Conservation (phyloP, 768 basidiomycete species). For the Rhodotorula toruloides region DNA sequence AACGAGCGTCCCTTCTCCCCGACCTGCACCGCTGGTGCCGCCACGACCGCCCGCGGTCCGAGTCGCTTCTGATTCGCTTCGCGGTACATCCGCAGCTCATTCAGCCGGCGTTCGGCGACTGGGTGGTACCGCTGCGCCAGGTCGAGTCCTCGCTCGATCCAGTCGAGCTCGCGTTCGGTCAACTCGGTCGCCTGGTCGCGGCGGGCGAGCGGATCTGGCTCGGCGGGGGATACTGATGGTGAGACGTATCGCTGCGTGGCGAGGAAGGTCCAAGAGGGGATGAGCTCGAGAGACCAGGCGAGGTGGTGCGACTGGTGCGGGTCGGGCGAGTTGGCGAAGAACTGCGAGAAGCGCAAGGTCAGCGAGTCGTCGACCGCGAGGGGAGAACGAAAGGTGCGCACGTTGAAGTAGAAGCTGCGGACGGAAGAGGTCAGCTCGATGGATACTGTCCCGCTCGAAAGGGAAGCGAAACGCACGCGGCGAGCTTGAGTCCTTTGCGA, state of each 20-base stretch:
- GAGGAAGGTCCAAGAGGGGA: conserved; percentile 15
- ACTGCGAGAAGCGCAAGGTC: background rate
- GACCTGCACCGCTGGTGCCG: no score
- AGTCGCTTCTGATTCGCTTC: conserved; percentile 1
- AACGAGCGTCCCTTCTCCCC: no score
- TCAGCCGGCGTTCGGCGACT: background rate
- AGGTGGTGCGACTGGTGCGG: conserved; percentile 23
- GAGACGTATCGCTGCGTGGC: conserved; percentile 4
- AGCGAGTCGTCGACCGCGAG: background rate
- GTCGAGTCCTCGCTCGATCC: conserved; percentile 21
- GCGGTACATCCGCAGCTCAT: conserved; percentile 1
- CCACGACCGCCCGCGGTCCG: no score
- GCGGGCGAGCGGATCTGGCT: no score
- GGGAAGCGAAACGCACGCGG: conserved; percentile 1
- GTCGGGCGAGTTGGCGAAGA: conserved; percentile 12
- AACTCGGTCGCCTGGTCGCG: background rate
- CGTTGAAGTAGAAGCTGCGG: conserved; percentile 13
- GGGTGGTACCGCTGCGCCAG: background rate
- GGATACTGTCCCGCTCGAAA: background rate
- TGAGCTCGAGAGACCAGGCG: conserved; percentile 8
- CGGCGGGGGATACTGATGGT: no score
- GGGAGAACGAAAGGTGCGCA: background rate
- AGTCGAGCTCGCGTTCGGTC: conserved; percentile 11
- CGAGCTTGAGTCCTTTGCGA: conserved; percentile 10
- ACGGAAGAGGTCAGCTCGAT: background rate